A percentile compares a stretch with the other conserved stretches of the same genome.
These are phyloP conservation scores for Trypanosoma scelopori DNA, from an alignment of 208 protist genomes.

Conservation along the genomic window DNA sequence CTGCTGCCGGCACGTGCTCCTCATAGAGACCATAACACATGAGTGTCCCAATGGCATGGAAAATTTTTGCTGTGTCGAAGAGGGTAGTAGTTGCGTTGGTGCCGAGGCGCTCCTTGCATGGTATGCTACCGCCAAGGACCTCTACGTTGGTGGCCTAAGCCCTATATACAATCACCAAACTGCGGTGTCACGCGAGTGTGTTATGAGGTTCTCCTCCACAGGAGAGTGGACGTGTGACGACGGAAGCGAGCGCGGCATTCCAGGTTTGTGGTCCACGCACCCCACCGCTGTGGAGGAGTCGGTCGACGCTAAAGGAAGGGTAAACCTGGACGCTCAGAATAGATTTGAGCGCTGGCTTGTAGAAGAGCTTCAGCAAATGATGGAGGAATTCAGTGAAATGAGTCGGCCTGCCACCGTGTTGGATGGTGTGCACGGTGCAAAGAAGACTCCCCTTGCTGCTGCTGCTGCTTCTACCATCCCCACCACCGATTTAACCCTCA, in stretches of 20 bases:
- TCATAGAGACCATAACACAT: constrained; percentile 49
- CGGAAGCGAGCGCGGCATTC: constrained; percentile 5
- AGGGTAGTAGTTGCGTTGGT: constrained; percentile 24
- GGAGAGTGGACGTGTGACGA: constrained; percentile 28
- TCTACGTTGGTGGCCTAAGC: constrained; percentile 45
- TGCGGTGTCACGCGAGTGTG: constrained; percentile 12
- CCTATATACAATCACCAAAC: constrained; percentile 29
- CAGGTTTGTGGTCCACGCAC: constrained; percentile 26
- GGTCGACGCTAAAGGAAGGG: constrained; percentile 25
- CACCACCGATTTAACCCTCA: not conserved
- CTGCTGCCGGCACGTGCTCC: constrained; percentile 49
- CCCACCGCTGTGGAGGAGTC: constrained; percentile 35
- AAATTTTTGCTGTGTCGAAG: constrained; percentile 29
- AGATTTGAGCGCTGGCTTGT: constrained; percentile 52
- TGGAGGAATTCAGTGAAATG: constrained; percentile 30
- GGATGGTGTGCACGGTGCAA: too few relatives aligned
- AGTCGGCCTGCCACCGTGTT: not conserved
- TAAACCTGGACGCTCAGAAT: constrained; percentile 59
- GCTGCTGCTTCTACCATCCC: not conserved
- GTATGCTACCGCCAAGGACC: constrained; percentile 31
- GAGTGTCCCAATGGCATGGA: constrained; percentile 28
- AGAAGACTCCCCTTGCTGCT: not conserved
- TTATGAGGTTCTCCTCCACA: constrained; percentile 7
- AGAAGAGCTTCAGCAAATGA: constrained; percentile 37
- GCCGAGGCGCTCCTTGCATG: constrained; percentile 43